Percentiles rank a stretch among this genome's conserved stretches.
Evolutionary conservation across 495 filamentous ascomycete species (phyloP).

Genomic region (Penicillium mononematosum): DNA sequence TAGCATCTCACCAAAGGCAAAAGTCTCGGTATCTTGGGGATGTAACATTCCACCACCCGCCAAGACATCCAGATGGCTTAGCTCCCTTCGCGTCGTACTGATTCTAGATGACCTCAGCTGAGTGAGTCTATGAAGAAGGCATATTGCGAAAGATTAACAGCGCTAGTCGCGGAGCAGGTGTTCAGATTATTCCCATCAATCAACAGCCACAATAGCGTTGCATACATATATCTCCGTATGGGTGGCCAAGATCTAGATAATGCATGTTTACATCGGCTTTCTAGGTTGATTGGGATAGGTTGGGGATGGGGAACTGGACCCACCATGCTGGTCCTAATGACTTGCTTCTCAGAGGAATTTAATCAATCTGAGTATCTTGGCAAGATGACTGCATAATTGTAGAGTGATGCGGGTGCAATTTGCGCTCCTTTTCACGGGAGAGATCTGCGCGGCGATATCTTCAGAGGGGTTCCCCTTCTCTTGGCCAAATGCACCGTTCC

Average conservation of each 20-base stretch:
- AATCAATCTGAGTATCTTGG: conserved; percentile 2
- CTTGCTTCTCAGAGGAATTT: neutral
- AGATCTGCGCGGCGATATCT: neutral
- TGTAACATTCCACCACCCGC: conserved; percentile 29
- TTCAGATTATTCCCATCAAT: conserved; percentile 4
- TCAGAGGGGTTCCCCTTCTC: neutral
- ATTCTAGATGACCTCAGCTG: conserved; percentile 15
- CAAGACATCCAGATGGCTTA: conserved; percentile 17
- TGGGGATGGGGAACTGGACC: neutral
- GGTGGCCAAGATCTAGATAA: neutral
- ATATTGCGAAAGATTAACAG: conserved; percentile 2
- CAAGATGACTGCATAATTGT: neutral
- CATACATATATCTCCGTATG: neutral
- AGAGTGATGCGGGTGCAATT: neutral
- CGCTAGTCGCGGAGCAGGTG: neutral
- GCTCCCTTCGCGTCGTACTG: conserved; percentile 23
- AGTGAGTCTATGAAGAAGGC: neutral
- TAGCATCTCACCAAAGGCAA: conserved; percentile 11
- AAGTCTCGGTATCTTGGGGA: conserved; percentile 20
- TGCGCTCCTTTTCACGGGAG: conserved; percentile 7
- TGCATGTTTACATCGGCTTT: neutral
- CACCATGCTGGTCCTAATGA: neutral
- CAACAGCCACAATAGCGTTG: neutral
- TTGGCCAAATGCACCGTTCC: conserved; percentile 10
- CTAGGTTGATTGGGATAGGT: neutral